Evolutionary conservation across 805 yeast species (phyloP).

Genomic region (Yamadazyma takamatsuzukensis): DNA sequence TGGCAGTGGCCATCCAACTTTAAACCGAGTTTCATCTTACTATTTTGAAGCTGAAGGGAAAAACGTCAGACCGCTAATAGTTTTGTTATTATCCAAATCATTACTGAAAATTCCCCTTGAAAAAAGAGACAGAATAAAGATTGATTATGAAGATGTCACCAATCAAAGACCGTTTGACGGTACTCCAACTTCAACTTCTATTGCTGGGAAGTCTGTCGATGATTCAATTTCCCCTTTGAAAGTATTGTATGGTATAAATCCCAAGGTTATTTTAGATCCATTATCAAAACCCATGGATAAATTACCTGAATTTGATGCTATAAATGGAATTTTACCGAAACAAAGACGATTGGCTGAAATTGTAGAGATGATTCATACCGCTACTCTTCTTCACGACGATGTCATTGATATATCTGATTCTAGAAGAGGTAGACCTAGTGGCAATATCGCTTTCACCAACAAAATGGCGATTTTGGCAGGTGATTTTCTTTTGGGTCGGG

Average conservation of each 20-base stretch:
- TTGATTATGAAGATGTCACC: constrained; percentile 63
- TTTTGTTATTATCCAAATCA: constrained; percentile 77
- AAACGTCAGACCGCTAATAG: constrained; percentile 89
- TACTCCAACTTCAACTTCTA: constrained; percentile 48
- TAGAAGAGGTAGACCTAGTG: constrained; percentile 86
- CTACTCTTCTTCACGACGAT: constrained; percentile 92
- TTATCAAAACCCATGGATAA: constrained; percentile 75
- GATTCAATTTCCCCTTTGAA: constrained; percentile 76
- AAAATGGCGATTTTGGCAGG: constrained; percentile 98
- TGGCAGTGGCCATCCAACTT: constrained; percentile 91
- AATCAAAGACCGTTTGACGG: constrained; percentile 63
- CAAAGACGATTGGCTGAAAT: constrained; percentile 95
- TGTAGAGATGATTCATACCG: constrained; percentile 98
- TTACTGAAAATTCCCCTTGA: constrained; percentile 67
- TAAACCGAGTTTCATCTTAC: constrained; percentile 88
- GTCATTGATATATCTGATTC: constrained; percentile 90
- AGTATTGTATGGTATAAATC: constrained; percentile 85
- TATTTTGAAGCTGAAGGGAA: constrained; percentile 97
- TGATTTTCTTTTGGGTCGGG: constrained; percentile 91
- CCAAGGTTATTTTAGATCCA: constrained; percentile 78
- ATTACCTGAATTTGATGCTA: constrained; percentile 53
- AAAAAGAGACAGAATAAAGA: constrained; percentile 59
- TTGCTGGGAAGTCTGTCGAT: constrained; percentile 59
- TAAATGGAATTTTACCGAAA: constrained; percentile 84
- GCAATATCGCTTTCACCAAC: constrained; percentile 90